A percentile compares a stretch with the other conserved stretches of the same genome.
These are phyloP conservation scores for Chrysosporium queenslandicum DNA, from an alignment of 2,329 filamentous ascomycete genomes.

Conservation along the genomic window DNA sequence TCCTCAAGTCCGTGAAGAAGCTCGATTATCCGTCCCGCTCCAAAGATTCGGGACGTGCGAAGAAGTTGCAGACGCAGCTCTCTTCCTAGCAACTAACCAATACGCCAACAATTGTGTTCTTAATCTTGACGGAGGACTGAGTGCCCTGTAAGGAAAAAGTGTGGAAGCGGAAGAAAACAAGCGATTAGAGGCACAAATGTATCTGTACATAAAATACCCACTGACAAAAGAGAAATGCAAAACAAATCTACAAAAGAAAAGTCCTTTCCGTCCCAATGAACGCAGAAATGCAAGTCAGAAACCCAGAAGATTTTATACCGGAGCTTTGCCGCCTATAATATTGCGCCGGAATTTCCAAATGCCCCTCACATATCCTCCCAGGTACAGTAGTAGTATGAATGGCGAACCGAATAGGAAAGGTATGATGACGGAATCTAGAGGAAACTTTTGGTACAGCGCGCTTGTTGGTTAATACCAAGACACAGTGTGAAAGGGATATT, in stretches of 20 bases:
- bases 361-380: conserved; percentile 1
- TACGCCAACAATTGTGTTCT: conserved; percentile 83
- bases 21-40: conserved; percentile 49
- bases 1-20: conserved; percentile 22
- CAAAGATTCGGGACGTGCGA: conserved; percentile 55
- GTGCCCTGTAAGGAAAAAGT: conserved; percentile 50
- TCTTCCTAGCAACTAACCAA: conserved; percentile 65
- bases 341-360: conserved; percentile 1
- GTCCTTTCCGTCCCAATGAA: background rate
- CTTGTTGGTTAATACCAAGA: background rate
- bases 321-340: background rate
- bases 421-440: background rate
- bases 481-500: background rate
- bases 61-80: conserved; percentile 72
- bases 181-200: too few species aligned
- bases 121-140: conserved; percentile 76
- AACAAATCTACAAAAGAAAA: background rate
- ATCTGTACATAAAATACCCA: background rate
- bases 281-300: background rate
- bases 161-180: too few species aligned
- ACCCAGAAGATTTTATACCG: background rate
- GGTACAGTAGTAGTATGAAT: background rate
- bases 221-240: background rate
- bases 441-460: background rate
- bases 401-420: background rate